A percentile compares a stretch with the other conserved stretches of the same genome.
Conservation (phyloP, 768 basidiomycete species). For the Suillus bovinus region DNA sequence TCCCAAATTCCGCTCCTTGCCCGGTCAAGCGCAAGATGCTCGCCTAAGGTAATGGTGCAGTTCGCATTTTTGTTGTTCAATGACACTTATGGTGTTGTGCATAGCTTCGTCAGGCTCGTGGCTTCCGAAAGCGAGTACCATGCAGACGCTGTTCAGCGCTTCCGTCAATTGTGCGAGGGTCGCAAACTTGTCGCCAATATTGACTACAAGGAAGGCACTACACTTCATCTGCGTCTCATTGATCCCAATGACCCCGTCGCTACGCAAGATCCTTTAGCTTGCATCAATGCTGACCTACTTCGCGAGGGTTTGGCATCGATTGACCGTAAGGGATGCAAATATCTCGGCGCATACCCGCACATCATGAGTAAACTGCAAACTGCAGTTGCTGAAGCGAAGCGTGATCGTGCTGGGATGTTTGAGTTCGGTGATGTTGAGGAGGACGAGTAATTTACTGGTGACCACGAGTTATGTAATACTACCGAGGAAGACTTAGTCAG, state of each 20-base stretch:
- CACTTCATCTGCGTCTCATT: slow-evolving; percentile 89
- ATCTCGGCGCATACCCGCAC: slow-evolving; percentile 68
- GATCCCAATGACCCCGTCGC: slow-evolving; percentile 78
- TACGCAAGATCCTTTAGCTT: slow-evolving; percentile 67
- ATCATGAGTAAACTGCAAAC: slow-evolving; percentile 65
- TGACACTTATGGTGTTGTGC: slow-evolving; percentile 12
- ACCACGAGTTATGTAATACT: background rate
- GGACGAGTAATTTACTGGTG: slow-evolving; percentile 49
- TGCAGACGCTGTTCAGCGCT: slow-evolving; percentile 80
- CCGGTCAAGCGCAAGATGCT: slow-evolving; percentile 94
- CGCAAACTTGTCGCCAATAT: slow-evolving; percentile 96
- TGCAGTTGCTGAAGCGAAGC: slow-evolving; percentile 64
- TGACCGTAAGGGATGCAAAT: slow-evolving; percentile 77
- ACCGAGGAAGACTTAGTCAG: slow-evolving; percentile 4
- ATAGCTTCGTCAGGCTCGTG: slow-evolving; percentile 84
- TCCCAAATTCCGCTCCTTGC: slow-evolving; percentile 82
- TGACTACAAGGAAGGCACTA: slow-evolving; percentile 77
- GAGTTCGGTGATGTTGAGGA: slow-evolving; percentile 92
- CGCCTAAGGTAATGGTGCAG: slow-evolving; percentile 63
- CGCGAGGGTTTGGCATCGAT: slow-evolving; percentile 84
- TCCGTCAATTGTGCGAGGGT: slow-evolving; percentile 85
- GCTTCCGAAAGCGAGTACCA: slow-evolving; percentile 85
- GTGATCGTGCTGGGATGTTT: slow-evolving; percentile 79
- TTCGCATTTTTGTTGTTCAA: background rate
- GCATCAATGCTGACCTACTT: slow-evolving; percentile 87